A percentile compares a stretch with the other conserved stretches of the same genome.
These are phyloP conservation scores for Calonectria hongkongensis DNA, from an alignment of 2,329 filamentous ascomycete species.

Conservation along the genomic window DNA sequence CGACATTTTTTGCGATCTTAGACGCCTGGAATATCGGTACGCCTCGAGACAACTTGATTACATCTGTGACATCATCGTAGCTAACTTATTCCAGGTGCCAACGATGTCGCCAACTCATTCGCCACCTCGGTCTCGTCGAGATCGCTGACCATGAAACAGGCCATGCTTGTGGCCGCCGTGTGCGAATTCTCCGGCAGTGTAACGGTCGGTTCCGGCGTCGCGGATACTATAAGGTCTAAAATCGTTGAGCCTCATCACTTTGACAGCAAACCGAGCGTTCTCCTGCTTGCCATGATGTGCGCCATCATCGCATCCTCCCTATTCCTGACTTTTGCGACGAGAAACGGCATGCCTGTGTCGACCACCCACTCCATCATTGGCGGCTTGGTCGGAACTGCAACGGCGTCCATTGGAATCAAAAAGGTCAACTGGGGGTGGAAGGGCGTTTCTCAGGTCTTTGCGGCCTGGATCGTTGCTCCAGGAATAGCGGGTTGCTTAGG, in stretches of 20 bases:
- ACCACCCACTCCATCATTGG: constrained; percentile 73
- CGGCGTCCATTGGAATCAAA: constrained; percentile 59
- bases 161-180: constrained; percentile 65
- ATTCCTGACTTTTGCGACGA: constrained; percentile 72
- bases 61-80: background rate
- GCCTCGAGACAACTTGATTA: constrained; percentile 25
- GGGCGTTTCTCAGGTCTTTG: constrained; percentile 63
- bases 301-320: constrained; percentile 69
- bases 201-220: constrained; percentile 60
- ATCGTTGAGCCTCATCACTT: constrained; percentile 67
- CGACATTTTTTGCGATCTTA: constrained; percentile 73
- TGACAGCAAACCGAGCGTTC: constrained; percentile 65
- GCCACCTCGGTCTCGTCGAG: constrained; percentile 68
- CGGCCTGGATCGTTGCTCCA: constrained; percentile 62
- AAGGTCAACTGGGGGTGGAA: constrained; percentile 62
- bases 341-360: constrained; percentile 71
- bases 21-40: constrained; percentile 77
- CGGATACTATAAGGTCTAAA: constrained; percentile 68
- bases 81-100: constrained; percentile 62
- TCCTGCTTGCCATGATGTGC: constrained; percentile 73
- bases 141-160: constrained; percentile 67
- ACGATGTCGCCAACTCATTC: constrained; percentile 70
- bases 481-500: constrained; percentile 59
- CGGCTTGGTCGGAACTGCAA: constrained; percentile 61
- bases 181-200: constrained; percentile 67